These are phyloP conservation scores for Metschnikowia santaceciliae DNA, from an alignment of 805 yeast genomes.

Conservation along the genomic window DNA sequence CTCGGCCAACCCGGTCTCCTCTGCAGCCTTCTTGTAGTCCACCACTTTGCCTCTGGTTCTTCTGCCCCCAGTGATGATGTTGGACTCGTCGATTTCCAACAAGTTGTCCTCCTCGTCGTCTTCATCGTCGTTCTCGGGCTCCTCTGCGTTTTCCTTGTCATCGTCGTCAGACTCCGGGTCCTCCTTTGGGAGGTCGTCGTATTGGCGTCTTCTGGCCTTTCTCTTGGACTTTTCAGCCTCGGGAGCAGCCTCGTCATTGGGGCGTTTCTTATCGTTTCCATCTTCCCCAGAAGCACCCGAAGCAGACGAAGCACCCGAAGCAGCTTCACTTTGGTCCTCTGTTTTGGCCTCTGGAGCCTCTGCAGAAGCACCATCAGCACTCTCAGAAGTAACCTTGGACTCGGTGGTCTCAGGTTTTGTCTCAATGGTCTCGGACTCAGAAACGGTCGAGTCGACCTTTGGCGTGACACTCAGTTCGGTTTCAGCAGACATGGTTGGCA, in stretches of 20 bases:
- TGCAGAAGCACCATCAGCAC: not conserved
- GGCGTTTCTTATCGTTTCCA: not conserved
- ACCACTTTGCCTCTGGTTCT: conserved; percentile 89
- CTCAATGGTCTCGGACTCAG: conserved; percentile 7
- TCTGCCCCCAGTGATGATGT: conserved; percentile 79
- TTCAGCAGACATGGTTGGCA: conserved; percentile 1
- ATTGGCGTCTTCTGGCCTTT: conserved; percentile 55
- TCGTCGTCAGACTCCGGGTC: conserved; percentile 37
- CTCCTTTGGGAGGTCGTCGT: conserved; percentile 55
- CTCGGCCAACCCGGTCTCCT: conserved; percentile 54
- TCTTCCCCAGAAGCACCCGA: too few relatives aligned
- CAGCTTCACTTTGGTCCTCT: not conserved
- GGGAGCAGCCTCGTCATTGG: conserved; percentile 1
- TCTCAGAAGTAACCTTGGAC: too few relatives aligned
- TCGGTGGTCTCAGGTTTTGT: conserved; percentile 1
- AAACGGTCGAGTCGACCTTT: conserved; percentile 1
- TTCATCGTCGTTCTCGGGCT: conserved; percentile 49
- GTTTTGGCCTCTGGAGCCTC: not conserved
- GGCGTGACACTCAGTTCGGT: not conserved
- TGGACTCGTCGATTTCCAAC: conserved; percentile 73
- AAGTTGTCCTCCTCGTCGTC: conserved; percentile 76
- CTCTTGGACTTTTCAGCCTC: conserved; percentile 37
- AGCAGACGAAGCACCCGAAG: too few relatives aligned
- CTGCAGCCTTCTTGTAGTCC: conserved; percentile 80
- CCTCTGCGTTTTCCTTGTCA: conserved; percentile 39